phyloP scores from a whole-genome alignment of 257 asterid species.

The Solanum pinnatisectum region DNA sequence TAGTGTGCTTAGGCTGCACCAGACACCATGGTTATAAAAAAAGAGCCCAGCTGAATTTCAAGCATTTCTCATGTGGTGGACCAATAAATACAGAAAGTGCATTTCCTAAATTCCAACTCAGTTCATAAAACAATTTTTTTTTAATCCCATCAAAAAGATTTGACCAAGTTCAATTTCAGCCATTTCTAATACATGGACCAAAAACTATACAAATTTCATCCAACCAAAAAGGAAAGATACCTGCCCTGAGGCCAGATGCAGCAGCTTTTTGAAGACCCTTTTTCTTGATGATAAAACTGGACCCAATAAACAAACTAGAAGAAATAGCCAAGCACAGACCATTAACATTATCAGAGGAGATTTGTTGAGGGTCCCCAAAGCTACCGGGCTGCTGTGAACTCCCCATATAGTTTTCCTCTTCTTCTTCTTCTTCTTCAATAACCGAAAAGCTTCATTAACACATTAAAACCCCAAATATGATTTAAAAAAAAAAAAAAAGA shows the following conservation, averaged over 20 bases:
- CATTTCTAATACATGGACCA: not conserved
- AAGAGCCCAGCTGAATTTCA: not conserved
- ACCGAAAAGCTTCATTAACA: not conserved
- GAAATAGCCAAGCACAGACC: slow-evolving; percentile 69
- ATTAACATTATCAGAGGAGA: slow-evolving; percentile 70
- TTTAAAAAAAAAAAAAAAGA: not conserved
- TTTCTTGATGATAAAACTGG: slow-evolving; percentile 81
- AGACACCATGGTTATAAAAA: not conserved
- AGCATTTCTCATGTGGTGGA: not conserved
- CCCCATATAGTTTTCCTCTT: not conserved
- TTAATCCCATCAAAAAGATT: not conserved
- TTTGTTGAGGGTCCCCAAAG: slow-evolving; percentile 27
- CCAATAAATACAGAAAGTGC: not conserved
- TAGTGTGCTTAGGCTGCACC: not conserved
- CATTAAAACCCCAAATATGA: not conserved
- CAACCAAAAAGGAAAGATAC: slow-evolving; percentile 11
- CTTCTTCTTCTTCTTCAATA: not conserved
- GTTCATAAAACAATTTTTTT: not conserved
- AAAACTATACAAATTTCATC: not conserved
- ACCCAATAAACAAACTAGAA: slow-evolving; percentile 74
- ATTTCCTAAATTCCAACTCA: not conserved
- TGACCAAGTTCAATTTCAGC: not conserved
- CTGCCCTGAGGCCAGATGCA: slow-evolving; percentile 76
- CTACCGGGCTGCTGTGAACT: not conserved
- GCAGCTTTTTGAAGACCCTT: slow-evolving; percentile 83